Evolutionary conservation across 495 filamentous ascomycete species (phyloP).

Genomic region (Hypoxylon lenormandii): DNA sequence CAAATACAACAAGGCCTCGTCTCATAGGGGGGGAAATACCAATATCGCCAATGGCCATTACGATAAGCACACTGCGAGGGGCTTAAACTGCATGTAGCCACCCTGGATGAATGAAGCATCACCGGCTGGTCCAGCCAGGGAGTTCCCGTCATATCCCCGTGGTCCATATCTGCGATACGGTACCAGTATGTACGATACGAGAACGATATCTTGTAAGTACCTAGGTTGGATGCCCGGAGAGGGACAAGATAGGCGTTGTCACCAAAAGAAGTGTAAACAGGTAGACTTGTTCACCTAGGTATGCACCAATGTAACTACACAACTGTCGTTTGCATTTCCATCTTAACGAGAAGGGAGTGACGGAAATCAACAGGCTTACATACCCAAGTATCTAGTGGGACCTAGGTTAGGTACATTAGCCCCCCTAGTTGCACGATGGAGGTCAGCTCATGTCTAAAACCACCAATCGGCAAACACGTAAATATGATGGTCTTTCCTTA

Average conservation of each 20-base stretch:
- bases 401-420: constrained; percentile 18
- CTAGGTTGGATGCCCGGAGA: background rate
- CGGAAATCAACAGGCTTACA: constrained; percentile 9
- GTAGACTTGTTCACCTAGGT: too few relatives aligned
- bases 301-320: constrained; percentile 35
- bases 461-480: background rate
- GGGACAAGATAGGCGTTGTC: background rate
- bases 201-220: background rate
- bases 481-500: too few relatives aligned
- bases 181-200: background rate
- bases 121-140: constrained; percentile 63
- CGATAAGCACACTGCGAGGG: constrained; percentile 63
- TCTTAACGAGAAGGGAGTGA: constrained; percentile 8
- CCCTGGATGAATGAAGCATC: constrained; percentile 62
- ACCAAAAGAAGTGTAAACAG: too few relatives aligned
- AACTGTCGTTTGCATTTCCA: background rate
- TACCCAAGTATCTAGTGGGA: background rate
- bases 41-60: constrained; percentile 61
- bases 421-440: constrained; percentile 22
- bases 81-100: constrained; percentile 60
- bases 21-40: constrained; percentile 51
- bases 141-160: constrained; percentile 31
- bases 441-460: background rate
- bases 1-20: background rate
- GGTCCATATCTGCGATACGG: constrained; percentile 30